Evolutionary conservation across 148 eudicot genomes (phyloP).

Genomic region (Rhododendron mucronatum): DNA sequence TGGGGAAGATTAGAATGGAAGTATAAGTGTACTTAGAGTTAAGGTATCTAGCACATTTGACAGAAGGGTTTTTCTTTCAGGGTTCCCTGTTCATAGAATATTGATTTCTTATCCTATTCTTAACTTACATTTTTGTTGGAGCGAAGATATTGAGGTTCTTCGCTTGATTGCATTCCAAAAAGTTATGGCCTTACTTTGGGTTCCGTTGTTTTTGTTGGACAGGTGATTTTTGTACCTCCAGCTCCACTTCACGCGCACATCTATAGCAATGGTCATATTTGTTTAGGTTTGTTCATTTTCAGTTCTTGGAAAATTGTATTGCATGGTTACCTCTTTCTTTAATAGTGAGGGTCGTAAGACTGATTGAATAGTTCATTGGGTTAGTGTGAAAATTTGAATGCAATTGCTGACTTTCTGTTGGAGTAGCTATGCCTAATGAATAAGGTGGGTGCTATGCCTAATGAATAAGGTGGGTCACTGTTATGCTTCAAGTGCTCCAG

Average conservation of each 20-base stretch:
- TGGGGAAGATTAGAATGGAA: neutral
- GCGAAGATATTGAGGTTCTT: neutral
- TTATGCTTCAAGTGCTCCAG: neutral
- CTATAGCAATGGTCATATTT: slow-evolving; percentile 35
- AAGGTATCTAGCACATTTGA: slow-evolving; percentile 1
- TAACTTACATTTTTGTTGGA: neutral
- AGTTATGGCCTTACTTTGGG: neutral
- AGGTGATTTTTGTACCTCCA: slow-evolving; percentile 26
- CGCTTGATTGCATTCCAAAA: neutral
- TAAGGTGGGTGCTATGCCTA: neutral
- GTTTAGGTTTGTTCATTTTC: slow-evolving; percentile 27
- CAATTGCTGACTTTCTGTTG: neutral
- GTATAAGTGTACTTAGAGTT: neutral
- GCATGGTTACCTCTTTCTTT: neutral
- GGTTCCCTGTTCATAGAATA: neutral
- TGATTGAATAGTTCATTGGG: neutral
- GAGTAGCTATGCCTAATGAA: neutral
- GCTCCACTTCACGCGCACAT: slow-evolving; percentile 32
- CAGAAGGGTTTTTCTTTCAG: neutral
- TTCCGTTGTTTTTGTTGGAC: neutral
- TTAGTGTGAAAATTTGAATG: neutral
- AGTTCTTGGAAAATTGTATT: neutral
- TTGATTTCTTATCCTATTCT: neutral
- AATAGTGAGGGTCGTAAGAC: neutral
- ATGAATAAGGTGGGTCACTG: neutral